Evolutionary conservation across 805 yeast genomes (phyloP), one percentile per base, ranked within the genome.

Genomic region (Cyberlindnera xishuangbannaensis): DNA sequence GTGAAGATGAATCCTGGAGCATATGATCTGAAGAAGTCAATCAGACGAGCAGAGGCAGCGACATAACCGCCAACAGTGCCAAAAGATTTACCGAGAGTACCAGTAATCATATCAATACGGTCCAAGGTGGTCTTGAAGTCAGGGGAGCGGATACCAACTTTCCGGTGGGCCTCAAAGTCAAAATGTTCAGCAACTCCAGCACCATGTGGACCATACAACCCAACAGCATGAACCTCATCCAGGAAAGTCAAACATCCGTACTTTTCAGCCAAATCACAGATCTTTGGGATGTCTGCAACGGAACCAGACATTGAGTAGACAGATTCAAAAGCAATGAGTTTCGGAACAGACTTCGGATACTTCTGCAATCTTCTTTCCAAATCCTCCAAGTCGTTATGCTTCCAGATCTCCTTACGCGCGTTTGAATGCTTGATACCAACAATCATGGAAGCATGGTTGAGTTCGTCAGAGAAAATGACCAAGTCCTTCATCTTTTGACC

Each of bases 251-350:
- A 63, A 29, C 97, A 97, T 42, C 97, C 97, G 58, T 92, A 92
- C 63, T 92, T 86, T 34, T 92, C 96, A 25, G 99, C 99, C 53
- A 92, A 71, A 49, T 88, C 95, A 59, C 97, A 90, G 46, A 92
- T 87, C 41, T 73, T 77, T 51, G 82, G 85, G 50, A 92, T 92
- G 32, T 96, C 96, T 24, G 97, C 83, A 38, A 92, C 84, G 10
- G 97, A 85, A 31, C 99, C 99, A 55, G 96, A 86, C 99, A 92
- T 92, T 36, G 97, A 88, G 63, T 92, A 92, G 34, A 92, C 97
- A 5, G 92, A 78, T 64, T 92, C 99, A 59, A 92, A 92, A 2
- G 97, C 97, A 63, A 92, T 90, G 55, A 92, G 71, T 63, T 92
- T 92, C 34, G 99, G 98, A 24, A 79, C 73, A n/a, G 81, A 72